Evolutionary conservation across 345 rosid species (phyloP).

Genomic region (Turnera subulata): DNA sequence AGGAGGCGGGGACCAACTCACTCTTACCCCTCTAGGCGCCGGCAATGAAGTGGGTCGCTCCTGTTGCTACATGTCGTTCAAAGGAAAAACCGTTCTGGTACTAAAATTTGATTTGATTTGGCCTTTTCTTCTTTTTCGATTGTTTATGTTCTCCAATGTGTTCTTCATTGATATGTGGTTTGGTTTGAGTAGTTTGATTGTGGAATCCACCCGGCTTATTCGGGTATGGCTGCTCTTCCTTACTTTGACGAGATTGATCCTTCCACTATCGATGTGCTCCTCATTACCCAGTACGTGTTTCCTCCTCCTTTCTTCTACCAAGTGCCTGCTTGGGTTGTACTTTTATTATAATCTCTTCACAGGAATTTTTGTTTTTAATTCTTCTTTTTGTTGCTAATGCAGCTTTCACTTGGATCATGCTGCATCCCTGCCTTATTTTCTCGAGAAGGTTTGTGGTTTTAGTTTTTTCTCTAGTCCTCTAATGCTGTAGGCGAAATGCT

Average conservation of each 20-base stretch:
- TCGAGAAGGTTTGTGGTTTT: conserved; percentile 67
- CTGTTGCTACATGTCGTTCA: conserved; percentile 82
- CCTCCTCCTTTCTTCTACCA: background rate
- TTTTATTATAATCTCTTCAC: background rate
- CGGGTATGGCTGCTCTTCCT: conserved; percentile 92
- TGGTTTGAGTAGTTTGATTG: conserved; percentile 61
- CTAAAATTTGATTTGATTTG: background rate
- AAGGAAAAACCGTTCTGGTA: conserved; percentile 76
- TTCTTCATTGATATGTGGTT: background rate
- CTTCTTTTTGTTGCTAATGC: conserved; percentile 34
- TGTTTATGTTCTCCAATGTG: background rate
- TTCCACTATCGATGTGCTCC: conserved; percentile 76
- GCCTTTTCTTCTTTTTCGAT: background rate
- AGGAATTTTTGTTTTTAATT: background rate
- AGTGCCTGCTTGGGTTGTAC: background rate
- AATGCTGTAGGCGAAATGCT: too few species aligned
- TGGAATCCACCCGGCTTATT: conserved; percentile 86
- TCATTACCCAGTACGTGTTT: conserved; percentile 72
- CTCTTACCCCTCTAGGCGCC: conserved; percentile 78
- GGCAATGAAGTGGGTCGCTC: conserved; percentile 97
- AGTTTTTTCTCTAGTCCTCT: background rate
- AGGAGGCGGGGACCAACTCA: conserved; percentile 57
- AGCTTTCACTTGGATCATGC: conserved; percentile 99
- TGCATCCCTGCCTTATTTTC: conserved; percentile 90
- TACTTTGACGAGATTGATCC: conserved; percentile 98